phyloP scores from a whole-genome alignment of 139 green algal genomes.

The Volvox reticuliferus region DNA sequence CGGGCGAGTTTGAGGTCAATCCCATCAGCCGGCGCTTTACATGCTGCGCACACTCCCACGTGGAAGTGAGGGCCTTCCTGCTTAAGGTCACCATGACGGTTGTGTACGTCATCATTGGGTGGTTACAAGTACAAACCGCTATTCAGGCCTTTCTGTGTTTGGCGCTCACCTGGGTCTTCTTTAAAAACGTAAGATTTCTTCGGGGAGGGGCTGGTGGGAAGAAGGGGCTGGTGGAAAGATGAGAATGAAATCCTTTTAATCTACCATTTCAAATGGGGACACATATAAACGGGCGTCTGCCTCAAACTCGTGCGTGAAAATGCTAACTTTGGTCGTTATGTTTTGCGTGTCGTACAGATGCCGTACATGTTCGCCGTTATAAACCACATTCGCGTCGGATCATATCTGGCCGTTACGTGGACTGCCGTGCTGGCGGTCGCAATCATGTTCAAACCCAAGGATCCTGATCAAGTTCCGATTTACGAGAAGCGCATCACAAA shows the following conservation, averaged over 20 bases:
- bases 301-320: too few relatives aligned
- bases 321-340: too few relatives aligned
- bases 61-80: constrained; percentile 41
- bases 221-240: neutral
- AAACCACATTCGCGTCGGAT: constrained; percentile 49
- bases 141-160: constrained; percentile 41
- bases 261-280: too few relatives aligned
- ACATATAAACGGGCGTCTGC: too few relatives aligned
- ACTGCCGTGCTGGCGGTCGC: constrained; percentile 23
- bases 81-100: constrained; percentile 39
- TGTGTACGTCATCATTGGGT: constrained; percentile 37
- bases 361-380: constrained; percentile 47
- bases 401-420: constrained; percentile 32
- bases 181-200: constrained; percentile 13
- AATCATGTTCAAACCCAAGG: constrained; percentile 39
- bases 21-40: constrained; percentile 48
- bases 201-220: neutral
- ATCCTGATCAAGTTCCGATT: neutral
- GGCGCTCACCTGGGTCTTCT: constrained; percentile 45
- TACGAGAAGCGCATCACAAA: constrained; percentile 37
- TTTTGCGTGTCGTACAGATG: constrained; percentile 7
- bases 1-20: constrained; percentile 49
- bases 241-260: too few relatives aligned
- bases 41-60: constrained; percentile 44
- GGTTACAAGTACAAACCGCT: constrained; percentile 33